Evolutionary conservation across 352 stramenopile species (phyloP).

Genomic region (Globisporangium yorkense): DNA sequence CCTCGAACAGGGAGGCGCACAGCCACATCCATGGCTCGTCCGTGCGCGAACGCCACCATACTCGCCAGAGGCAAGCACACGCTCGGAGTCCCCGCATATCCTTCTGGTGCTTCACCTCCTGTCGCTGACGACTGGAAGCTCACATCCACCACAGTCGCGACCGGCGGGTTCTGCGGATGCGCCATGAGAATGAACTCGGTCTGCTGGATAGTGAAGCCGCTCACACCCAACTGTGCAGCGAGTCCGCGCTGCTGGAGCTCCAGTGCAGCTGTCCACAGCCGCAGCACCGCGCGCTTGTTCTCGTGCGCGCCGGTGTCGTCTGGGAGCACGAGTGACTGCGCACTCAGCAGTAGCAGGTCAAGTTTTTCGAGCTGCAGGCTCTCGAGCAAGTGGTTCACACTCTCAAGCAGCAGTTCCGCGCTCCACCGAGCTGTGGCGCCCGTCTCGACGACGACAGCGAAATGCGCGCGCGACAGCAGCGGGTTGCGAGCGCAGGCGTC

Average conservation of each 20-base stretch:
- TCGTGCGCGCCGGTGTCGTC: conserved; percentile 15
- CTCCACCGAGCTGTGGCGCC: conserved; percentile 9
- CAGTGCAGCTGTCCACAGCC: conserved; percentile 39
- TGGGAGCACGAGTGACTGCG: conserved; percentile 14
- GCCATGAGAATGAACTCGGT: conserved; percentile 49
- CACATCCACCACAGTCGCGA: conserved; percentile 16
- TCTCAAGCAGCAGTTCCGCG: conserved; percentile 12
- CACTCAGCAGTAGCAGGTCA: conserved; percentile 37
- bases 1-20: conserved; percentile 25
- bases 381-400: conserved; percentile 23
- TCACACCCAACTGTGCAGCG: conserved; percentile 32
- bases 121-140: neutral
- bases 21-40: conserved; percentile 33
- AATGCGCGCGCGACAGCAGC: conserved; percentile 22
- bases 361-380: conserved; percentile 31
- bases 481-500: conserved; percentile 20
- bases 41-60: conserved; percentile 35
- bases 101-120: neutral
- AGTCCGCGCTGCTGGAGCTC: conserved; percentile 28
- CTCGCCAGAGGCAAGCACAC: conserved; percentile 7
- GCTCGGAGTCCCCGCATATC: neutral
- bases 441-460: conserved; percentile 24
- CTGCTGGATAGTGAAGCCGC: conserved; percentile 40
- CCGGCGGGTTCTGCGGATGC: conserved; percentile 19
- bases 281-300: conserved; percentile 35